These are phyloP conservation scores for Suillus hirtellus DNA, from an alignment of 768 basidiomycete genomes.

Conservation along the genomic window DNA sequence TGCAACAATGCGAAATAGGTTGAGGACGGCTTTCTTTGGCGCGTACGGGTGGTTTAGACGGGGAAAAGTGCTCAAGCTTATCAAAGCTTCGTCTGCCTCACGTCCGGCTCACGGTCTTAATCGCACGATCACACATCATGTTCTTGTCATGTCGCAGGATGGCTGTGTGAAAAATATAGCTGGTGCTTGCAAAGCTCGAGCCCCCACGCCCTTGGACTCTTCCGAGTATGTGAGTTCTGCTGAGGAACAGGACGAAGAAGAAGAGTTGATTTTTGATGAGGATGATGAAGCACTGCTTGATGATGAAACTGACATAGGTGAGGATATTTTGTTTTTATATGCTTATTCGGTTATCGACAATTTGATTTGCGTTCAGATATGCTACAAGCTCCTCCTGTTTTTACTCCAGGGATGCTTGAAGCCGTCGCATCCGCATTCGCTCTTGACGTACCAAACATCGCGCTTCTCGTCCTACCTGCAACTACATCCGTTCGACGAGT, in stretches of 20 bases:
- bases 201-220: background rate
- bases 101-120: constrained; percentile 28
- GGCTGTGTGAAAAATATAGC: constrained; percentile 55
- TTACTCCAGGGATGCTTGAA: constrained; percentile 59
- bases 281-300: constrained; percentile 21
- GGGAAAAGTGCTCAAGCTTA: constrained; percentile 35
- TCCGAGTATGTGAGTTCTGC: background rate
- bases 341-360: constrained; percentile 13
- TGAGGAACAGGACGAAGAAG: constrained; percentile 9
- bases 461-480: constrained; percentile 67
- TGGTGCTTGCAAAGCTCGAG: constrained; percentile 37
- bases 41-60: constrained; percentile 61
- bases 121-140: constrained; percentile 47
- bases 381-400: constrained; percentile 46
- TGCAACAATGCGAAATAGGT: constrained; percentile 63
- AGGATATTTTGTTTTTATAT: constrained; percentile 1
- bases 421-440: constrained; percentile 72
- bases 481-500: constrained; percentile 60
- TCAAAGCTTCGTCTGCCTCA: constrained; percentile 27
- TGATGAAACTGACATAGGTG: constrained; percentile 26
- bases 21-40: constrained; percentile 40
- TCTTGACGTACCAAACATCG: constrained; percentile 66
- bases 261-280: constrained; percentile 26
- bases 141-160: constrained; percentile 58
- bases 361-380: constrained; percentile 38